phyloP scores from a whole-genome alignment of 768 basidiomycete species.

The Suillus bovinus region DNA sequence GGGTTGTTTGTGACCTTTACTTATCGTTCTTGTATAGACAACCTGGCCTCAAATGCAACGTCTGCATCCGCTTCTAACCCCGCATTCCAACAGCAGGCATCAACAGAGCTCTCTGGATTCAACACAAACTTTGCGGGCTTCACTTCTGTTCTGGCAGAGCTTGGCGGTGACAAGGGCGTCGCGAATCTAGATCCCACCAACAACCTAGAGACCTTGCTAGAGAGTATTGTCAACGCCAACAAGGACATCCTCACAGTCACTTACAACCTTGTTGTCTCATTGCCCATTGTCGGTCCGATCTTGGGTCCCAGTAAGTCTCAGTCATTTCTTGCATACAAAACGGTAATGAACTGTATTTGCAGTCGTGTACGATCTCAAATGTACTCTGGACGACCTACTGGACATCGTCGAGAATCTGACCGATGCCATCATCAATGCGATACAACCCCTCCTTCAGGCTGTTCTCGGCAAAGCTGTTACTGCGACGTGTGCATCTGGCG shows the following conservation, averaged over 20 bases:
- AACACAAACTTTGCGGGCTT: conserved; percentile 36
- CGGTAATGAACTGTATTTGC: conserved; percentile 4
- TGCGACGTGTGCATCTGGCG: conserved; percentile 25
- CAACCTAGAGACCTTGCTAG: conserved; percentile 48
- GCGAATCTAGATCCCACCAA: conserved; percentile 48
- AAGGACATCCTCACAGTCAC: conserved; percentile 45
- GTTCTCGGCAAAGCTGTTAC: conserved; percentile 23
- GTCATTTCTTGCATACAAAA: conserved; percentile 1
- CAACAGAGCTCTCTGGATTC: conserved; percentile 36
- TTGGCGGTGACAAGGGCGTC: conserved; percentile 47
- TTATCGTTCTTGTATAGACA: conserved; percentile 22
- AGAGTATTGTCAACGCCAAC: conserved; percentile 46
- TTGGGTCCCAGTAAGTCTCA: conserved; percentile 54
- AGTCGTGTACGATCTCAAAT: conserved; percentile 66
- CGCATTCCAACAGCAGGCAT: conserved; percentile 40
- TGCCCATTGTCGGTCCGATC: conserved; percentile 50
- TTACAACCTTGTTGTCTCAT: conserved; percentile 32
- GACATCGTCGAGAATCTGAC: conserved; percentile 48
- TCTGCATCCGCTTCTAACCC: conserved; percentile 27
- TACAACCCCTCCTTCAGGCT: conserved; percentile 38
- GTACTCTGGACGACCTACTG: conserved; percentile 52
- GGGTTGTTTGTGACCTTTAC: not conserved
- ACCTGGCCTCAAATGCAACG: conserved; percentile 35
- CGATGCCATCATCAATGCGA: conserved; percentile 45
- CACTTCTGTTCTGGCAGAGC: conserved; percentile 25